Evolutionary conservation across 495 filamentous ascomycete species (phyloP).

Genomic region (Trichoderma asperelloides): DNA sequence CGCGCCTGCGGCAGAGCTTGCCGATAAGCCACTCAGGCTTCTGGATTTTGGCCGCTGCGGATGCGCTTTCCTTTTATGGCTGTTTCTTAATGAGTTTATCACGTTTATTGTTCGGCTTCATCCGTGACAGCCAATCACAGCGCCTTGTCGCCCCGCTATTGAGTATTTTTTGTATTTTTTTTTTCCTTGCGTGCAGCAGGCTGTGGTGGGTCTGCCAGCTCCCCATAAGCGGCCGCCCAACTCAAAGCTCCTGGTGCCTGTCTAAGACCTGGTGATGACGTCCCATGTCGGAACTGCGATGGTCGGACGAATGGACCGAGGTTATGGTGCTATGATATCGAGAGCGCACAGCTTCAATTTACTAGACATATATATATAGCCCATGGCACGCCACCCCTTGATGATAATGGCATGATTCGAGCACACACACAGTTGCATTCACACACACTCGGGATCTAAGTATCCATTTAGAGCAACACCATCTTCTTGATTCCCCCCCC

Average conservation of each 20-base stretch:
- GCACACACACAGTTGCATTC: background rate
- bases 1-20: background rate
- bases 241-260: background rate
- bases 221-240: background rate
- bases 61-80: background rate
- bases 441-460: background rate
- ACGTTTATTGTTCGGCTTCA: background rate
- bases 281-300: background rate
- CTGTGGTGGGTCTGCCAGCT: background rate
- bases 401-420: background rate
- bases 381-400: background rate
- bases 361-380: background rate
- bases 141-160: background rate
- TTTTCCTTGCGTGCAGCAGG: background rate
- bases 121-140: background rate
- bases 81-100: background rate
- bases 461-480: background rate
- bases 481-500: background rate
- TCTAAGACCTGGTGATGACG: background rate
- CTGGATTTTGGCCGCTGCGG: background rate
- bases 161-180: background rate
- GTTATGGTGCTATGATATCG: background rate
- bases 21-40: background rate
- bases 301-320: constrained; percentile 4
- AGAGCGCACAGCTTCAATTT: background rate